These are phyloP conservation scores for Aureobasidium sp. DNA, from an alignment of 2,329 filamentous ascomycete species.

Conservation along the genomic window DNA sequence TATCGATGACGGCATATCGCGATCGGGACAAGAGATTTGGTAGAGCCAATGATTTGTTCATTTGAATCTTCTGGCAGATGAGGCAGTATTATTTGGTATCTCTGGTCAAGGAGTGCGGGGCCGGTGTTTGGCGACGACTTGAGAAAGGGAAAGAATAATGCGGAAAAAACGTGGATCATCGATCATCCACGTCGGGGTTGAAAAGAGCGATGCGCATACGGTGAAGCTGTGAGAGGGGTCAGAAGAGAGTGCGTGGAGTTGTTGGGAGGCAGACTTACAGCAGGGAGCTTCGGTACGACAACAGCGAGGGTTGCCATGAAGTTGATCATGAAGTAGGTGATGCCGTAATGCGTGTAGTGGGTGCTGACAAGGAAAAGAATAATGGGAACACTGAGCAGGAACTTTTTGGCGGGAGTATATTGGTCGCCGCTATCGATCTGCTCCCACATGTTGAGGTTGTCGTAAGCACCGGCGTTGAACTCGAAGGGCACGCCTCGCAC, in stretches of 20 bases:
- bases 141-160: background rate
- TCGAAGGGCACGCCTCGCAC: slow-evolving; percentile 97
- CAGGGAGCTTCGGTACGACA: slow-evolving; percentile 91
- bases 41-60: background rate
- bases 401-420: slow-evolving; percentile 98
- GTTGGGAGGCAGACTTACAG: slow-evolving; percentile 51
- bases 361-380: slow-evolving; percentile 92
- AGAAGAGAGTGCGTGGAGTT: slow-evolving; percentile 1
- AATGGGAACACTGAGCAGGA: slow-evolving; percentile 88
- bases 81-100: slow-evolving; percentile 12
- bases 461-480: slow-evolving; percentile 96
- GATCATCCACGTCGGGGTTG: slow-evolving; percentile 24
- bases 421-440: slow-evolving; percentile 99
- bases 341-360: slow-evolving; percentile 96
- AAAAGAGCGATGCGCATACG: slow-evolving; percentile 30
- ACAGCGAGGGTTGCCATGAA: slow-evolving; percentile 86
- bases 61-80: slow-evolving; percentile 8
- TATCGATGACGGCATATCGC: background rate
- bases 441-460: slow-evolving; percentile 99
- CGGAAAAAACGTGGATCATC: slow-evolving; percentile 13
- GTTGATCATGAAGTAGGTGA: slow-evolving; percentile 96
- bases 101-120: slow-evolving; percentile 10
- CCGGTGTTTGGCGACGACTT: background rate
- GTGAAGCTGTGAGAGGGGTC: slow-evolving; percentile 23
- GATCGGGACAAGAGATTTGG: background rate